Base-by-base conservation (phyloP, 805 yeast genomes). In the Myxozyma mucilagina region DNA sequence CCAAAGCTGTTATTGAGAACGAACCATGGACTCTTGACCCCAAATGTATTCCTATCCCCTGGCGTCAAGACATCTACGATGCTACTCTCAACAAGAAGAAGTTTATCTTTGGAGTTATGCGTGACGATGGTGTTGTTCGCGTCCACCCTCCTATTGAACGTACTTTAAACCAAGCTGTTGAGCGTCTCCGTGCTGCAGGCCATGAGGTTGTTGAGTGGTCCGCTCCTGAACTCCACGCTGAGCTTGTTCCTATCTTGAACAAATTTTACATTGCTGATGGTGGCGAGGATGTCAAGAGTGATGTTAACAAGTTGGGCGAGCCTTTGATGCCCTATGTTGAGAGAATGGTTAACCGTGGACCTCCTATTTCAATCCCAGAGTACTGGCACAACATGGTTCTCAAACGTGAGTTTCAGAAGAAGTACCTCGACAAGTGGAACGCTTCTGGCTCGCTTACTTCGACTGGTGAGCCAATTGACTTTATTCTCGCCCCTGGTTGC, bases 61-160 rank as follows among this genome's bases (percentile, higher is more conserved):
- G 86, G 85, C 73, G 78, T 60, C 63, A 67, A 1, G 68, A 69
- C 0, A 61, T 67, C 14, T 44, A 45, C 57, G 73, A 56, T 62
- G 69, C 1, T 61, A 32, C 44, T 63, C 35, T 65, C 54, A 7
- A 16, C 49, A 41, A 68, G 52, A 59, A 63, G 34, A 78, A 76
- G 62, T 67, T 82, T 34, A 77, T 72, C n/a, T 69, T 84, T 66
- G 87, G 84, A 2, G 68, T 82, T 14, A 64, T 80, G 67, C 66
- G 66, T 34, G 79, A 78, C 71, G 86, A 84, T 68, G 74, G 75
- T 7, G 67, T 71, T 32, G 76, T 80, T 13, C 73, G 76, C 60
- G 87, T 87, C 11, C 81, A 81, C 35, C 87, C 87, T 1, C 86
- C 87, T 9, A 77, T 84, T 16, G 66, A 72, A 5, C 75, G 86